Conservation (phyloP, 1,284 basidiomycete species). For the Psilocybe mexicana region DNA sequence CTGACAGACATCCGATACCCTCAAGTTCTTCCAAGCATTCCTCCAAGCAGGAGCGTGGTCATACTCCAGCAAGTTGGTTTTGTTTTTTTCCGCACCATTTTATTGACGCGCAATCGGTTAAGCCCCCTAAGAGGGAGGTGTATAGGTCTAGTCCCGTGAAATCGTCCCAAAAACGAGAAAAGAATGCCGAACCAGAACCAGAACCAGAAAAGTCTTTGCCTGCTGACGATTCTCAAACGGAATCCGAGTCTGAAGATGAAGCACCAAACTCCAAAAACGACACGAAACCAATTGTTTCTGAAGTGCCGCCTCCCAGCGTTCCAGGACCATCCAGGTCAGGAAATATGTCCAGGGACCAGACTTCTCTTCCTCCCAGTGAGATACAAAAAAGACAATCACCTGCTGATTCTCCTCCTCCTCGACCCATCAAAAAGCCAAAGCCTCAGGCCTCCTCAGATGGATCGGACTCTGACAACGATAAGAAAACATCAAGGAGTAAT, state of each 20-base stretch:
- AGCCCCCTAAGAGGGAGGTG: no score
- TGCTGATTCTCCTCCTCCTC: slow-evolving; percentile 45
- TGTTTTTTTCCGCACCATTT: not conserved
- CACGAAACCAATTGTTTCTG: not conserved
- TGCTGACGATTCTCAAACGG: slow-evolving; percentile 41
- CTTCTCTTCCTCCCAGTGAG: not conserved
- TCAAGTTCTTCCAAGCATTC: not conserved
- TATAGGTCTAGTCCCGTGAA: not conserved
- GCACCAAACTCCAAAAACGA: not conserved
- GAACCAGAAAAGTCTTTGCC: slow-evolving; percentile 19
- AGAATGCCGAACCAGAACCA: slow-evolving; percentile 17
- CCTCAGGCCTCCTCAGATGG: slow-evolving; percentile 44
- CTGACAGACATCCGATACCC: slow-evolving; percentile 1
- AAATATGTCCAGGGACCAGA: not conserved
- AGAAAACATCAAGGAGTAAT: slow-evolving; percentile 28
- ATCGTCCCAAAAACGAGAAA: slow-evolving; percentile 8
- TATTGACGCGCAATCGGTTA: no score
- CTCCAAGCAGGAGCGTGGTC: not conserved
- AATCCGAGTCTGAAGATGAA: slow-evolving; percentile 40
- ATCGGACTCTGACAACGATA: slow-evolving; percentile 53
- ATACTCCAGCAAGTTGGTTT: not conserved
- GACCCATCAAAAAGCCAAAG: slow-evolving; percentile 50
- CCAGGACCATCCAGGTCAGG: not conserved
- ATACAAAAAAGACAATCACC: slow-evolving; percentile 20
- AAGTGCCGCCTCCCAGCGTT: not conserved